A percentile compares a stretch with the other conserved stretches of the same genome.
phyloP scores from a whole-genome alignment of 1,284 basidiomycete species.

The Irpex sp. region DNA sequence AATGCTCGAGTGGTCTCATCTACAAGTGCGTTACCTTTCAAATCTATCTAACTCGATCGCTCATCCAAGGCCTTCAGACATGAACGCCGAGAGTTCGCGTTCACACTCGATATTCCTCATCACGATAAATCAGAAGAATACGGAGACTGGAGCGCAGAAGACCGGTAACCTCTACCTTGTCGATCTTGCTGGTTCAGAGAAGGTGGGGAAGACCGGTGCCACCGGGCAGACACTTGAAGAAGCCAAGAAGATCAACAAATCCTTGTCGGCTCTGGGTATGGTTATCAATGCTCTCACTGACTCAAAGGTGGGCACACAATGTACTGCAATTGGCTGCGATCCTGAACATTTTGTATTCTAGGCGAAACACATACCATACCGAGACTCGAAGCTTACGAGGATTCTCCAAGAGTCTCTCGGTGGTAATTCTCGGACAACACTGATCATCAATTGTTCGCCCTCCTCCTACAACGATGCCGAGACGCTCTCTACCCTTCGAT shows the following conservation, averaged over 20 bases:
- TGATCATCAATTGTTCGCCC: conserved; percentile 99
- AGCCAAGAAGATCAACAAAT: conserved; percentile 99
- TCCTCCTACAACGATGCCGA: conserved; percentile 96
- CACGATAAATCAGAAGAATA: conserved; percentile 95
- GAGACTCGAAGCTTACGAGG: conserved; percentile 98
- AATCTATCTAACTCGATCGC: background rate
- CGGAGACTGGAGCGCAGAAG: conserved; percentile 93
- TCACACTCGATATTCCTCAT: conserved; percentile 99
- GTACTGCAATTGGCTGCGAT: background rate
- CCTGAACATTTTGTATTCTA: conserved; percentile 28
- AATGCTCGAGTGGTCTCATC: conserved; percentile 89
- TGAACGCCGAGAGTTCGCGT: conserved; percentile 99
- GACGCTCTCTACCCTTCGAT: conserved; percentile 95
- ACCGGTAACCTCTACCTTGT: conserved; percentile 97
- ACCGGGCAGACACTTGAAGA: conserved; percentile 99
- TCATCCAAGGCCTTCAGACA: conserved; percentile 57
- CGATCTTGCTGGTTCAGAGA: conserved; percentile 98
- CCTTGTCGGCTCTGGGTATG: conserved; percentile 96
- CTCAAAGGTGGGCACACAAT: conserved; percentile 66
- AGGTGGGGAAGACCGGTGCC: conserved; percentile 99
- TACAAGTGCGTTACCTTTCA: conserved; percentile 69
- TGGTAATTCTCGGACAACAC: conserved; percentile 97
- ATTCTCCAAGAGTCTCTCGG: conserved; percentile 99
- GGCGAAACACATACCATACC: conserved; percentile 97
- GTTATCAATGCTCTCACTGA: conserved; percentile 99